phyloP scores from a whole-genome alignment of 345 rosid genomes.

The Adansonia digitata region DNA sequence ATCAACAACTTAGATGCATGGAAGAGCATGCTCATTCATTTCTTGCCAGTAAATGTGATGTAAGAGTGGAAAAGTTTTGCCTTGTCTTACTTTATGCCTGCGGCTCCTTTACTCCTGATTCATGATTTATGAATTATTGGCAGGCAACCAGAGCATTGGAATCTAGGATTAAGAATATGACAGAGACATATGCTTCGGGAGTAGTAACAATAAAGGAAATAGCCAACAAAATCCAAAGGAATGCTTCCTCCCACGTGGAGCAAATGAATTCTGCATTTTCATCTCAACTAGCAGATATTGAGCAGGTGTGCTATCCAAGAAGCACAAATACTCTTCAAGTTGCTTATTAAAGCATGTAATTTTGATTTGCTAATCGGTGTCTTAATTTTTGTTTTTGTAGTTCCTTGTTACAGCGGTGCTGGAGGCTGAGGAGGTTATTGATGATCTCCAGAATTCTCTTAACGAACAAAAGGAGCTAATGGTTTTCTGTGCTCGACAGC shows the following conservation, averaged over 20 bases:
- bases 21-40: constrained; percentile 63
- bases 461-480: constrained; percentile 56
- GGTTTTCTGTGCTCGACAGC: constrained; percentile 52
- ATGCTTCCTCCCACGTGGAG: constrained; percentile 53
- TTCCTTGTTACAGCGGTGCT: constrained; percentile 40
- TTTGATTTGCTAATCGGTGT: neutral
- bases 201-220: constrained; percentile 45
- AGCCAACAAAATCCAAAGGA: constrained; percentile 40
- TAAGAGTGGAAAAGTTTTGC: constrained; percentile 31
- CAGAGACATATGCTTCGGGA: constrained; percentile 52
- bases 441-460: constrained; percentile 51
- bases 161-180: constrained; percentile 51
- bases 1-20: constrained; percentile 70
- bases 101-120: neutral
- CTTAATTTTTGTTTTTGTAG: constrained; percentile 31
- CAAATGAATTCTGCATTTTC: constrained; percentile 35
- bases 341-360: neutral
- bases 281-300: constrained; percentile 44
- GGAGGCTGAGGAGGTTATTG: constrained; percentile 54
- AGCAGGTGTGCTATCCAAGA: constrained; percentile 41
- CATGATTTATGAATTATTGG: constrained; percentile 16
- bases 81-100: neutral
- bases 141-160: constrained; percentile 66
- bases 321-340: neutral
- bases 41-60: constrained; percentile 78